Base-by-base conservation (phyloP, 768 basidiomycete species). In the Amanita muscaria region DNA sequence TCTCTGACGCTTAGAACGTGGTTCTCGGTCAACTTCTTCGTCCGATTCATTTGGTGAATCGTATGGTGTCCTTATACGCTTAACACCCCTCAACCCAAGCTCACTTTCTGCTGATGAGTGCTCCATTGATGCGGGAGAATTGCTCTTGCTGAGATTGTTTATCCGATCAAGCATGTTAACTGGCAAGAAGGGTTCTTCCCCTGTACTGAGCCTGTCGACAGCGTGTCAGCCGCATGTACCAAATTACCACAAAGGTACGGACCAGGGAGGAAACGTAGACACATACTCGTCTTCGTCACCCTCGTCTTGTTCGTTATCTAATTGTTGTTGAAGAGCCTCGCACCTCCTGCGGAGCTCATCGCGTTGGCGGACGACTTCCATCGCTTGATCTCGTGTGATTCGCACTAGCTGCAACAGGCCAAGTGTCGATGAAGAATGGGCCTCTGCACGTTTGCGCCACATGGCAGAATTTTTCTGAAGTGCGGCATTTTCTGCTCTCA, bases 401-500 rank as follows among this genome's bases (percentile, higher is more conserved):
- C 66, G 65, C 18, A 67, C 63, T 42, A 74, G 60, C 37, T 64
- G 63, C n/a, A 74, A 57, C 25, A 74, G 64, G 41, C 66, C 67
- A 10, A 71, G 54, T 38, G 69, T 76, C 12, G 69, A 69, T 12
- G 66, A 62, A n/a, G 69, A 68, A 40, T 76, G 74, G 15, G 64
- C 58, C 54, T 74, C 74, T 32, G 74, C 74, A 30, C 72, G 67
- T 38, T 64, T 67, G 29, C 69, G 65, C 73, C 72, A 74, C 56
- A 67, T 60, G 10, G 53, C 61, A 48, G 69, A 72, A 40, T 67
- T 63, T 34, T 59, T 58, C 16, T 64, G 62, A n/a, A 76, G 59
- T 0, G 69, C 63, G 31, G 57, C 51, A 52, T 72, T 69, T 48
- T 74, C 72, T 14, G 69, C 64, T 19, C 61, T 59, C n/a, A 72